phyloP scores from a whole-genome alignment of 2,329 filamentous ascomycete species.

The Knufia fluminis region DNA sequence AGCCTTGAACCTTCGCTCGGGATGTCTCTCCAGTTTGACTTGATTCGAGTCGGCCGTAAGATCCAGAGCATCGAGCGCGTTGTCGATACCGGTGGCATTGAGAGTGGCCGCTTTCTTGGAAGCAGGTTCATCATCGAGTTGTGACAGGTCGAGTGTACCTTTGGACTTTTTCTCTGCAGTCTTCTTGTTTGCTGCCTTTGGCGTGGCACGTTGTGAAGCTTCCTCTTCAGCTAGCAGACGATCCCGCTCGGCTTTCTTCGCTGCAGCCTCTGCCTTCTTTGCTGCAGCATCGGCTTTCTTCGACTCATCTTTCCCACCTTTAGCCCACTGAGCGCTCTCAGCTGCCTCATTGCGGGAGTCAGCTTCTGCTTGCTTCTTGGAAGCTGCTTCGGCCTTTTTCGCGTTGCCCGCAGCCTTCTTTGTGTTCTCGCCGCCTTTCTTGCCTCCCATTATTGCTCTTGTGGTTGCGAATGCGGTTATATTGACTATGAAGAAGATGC shows the following conservation, averaged over 20 bases:
- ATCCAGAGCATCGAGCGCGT: constrained; percentile 77
- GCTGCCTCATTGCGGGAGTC: constrained; percentile 55
- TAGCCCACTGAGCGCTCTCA: constrained; percentile 71
- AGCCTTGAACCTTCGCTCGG: constrained; percentile 77
- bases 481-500: constrained; percentile 26
- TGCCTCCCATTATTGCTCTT: constrained; percentile 57
- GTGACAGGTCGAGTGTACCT: constrained; percentile 60
- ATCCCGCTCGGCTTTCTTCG: constrained; percentile 88
- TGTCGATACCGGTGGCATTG: constrained; percentile 82
- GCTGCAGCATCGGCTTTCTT: constrained; percentile 88
- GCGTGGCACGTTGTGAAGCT: constrained; percentile 49
- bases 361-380: constrained; percentile 64
- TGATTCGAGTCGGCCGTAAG: constrained; percentile 51
- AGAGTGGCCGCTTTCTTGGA: constrained; percentile 48
- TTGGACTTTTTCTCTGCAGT: constrained; percentile 46
- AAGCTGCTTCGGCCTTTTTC: constrained; percentile 76
- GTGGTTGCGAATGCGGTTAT: constrained; percentile 18
- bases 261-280: constrained; percentile 71
- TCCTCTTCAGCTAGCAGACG: constrained; percentile 78
- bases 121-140: constrained; percentile 56
- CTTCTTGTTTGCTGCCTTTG: constrained; percentile 50
- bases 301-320: constrained; percentile 71
- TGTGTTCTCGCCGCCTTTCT: constrained; percentile 61
- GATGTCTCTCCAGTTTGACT: constrained; percentile 74
- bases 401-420: constrained; percentile 89